Conservation (phyloP, 2,329 filamentous ascomycete species). For the Phyllosticta citribraziliensis region DNA sequence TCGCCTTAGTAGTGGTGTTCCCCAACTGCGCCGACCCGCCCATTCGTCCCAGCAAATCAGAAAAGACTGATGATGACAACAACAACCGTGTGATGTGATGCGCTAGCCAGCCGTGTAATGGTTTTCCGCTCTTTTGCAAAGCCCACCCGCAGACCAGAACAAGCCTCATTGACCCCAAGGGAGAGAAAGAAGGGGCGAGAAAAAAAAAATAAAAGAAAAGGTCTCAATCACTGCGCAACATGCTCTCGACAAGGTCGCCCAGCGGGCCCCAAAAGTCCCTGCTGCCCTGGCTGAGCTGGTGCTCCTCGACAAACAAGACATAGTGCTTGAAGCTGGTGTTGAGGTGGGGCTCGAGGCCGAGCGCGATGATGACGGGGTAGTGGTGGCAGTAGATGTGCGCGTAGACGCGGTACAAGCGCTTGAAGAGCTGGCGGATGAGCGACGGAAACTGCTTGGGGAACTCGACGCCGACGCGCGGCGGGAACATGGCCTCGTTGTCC, state of each 20-base stretch:
- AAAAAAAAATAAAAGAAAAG: background rate
- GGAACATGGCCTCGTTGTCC: slow-evolving; percentile 90
- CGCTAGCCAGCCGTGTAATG: no score
- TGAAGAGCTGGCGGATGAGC: slow-evolving; percentile 98
- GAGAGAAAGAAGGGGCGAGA: background rate
- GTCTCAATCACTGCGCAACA: slow-evolving; percentile 76
- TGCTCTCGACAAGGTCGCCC: slow-evolving; percentile 93
- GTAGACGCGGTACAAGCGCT: slow-evolving; percentile 96
- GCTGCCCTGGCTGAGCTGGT: slow-evolving; percentile 71
- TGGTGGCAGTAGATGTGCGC: slow-evolving; percentile 97
- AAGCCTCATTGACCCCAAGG: no score
- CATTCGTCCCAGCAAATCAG: no score
- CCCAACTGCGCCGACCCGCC: no score
- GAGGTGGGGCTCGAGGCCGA: slow-evolving; percentile 90
- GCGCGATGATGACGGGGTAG: slow-evolving; percentile 89
- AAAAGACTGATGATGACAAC: no score
- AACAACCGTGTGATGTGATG: no score
- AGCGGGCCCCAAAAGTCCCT: slow-evolving; percentile 97
- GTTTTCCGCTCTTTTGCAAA: no score
- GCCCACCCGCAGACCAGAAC: no score
- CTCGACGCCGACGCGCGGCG: slow-evolving; percentile 87
- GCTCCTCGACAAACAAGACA: slow-evolving; percentile 96
- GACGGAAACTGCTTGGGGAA: slow-evolving; percentile 86
- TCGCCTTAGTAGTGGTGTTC: no score
- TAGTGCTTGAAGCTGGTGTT: slow-evolving; percentile 99